phyloP scores from a whole-genome alignment of 2,329 filamentous ascomycete genomes.

The Coniochaeta sp. region DNA sequence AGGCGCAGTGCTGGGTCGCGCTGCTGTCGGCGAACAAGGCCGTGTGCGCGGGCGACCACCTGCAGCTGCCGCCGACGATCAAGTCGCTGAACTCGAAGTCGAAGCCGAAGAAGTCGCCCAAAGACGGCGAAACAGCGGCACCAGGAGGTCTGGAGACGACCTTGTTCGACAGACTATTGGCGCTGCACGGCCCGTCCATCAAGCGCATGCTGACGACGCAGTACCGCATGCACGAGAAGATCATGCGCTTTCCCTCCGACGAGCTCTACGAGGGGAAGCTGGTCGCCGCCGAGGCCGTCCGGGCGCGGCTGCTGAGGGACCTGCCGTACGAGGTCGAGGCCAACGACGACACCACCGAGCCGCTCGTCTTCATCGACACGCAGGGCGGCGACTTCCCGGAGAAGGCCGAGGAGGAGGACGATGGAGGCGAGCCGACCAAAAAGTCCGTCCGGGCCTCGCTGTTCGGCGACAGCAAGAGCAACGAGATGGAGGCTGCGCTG shows the following conservation, averaged over 20 bases:
- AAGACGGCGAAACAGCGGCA: constrained; percentile 26
- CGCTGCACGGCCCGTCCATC: constrained; percentile 72
- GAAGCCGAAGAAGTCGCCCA: constrained; percentile 27
- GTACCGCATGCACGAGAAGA: constrained; percentile 94
- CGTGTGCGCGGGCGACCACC: constrained; percentile 86
- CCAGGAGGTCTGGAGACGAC: constrained; percentile 73
- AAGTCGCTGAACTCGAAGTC: constrained; percentile 62
- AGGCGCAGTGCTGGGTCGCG: constrained; percentile 96
- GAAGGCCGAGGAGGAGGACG: constrained; percentile 70
- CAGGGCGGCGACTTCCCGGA: constrained; percentile 91
- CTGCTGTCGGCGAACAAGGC: constrained; percentile 74
- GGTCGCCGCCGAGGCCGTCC: constrained; percentile 73
- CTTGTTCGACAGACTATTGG: constrained; percentile 81
- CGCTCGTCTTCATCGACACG: constrained; percentile 90
- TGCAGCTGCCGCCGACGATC: constrained; percentile 91
- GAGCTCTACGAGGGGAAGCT: constrained; percentile 80
- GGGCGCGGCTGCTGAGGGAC: constrained; percentile 65
- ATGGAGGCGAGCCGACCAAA: constrained; percentile 56
- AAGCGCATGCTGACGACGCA: constrained; percentile 95
- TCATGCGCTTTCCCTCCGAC: constrained; percentile 90
- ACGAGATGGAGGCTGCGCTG: constrained; percentile 80
- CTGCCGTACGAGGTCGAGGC: constrained; percentile 70
- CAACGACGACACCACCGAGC: constrained; percentile 80
- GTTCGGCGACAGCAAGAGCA: constrained; percentile 68
- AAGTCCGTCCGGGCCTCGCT: constrained; percentile 38